Evolutionary conservation across 2,329 filamentous ascomycete genomes (phyloP), one percentile per base, ranked within the genome.

Genomic region (Aspergillus ochraceus): DNA sequence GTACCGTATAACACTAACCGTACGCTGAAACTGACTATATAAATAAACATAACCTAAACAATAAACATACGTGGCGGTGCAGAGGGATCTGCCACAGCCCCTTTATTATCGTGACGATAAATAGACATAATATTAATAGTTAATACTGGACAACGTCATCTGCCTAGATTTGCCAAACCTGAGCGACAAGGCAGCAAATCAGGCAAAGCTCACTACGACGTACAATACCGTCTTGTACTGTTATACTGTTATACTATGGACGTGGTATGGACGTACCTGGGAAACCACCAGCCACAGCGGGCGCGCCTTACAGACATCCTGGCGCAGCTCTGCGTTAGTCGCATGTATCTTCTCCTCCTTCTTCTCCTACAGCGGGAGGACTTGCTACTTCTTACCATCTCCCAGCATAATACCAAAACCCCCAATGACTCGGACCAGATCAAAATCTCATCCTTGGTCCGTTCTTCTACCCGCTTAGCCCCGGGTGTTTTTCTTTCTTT

Each of bases 11-110:
- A 24, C 24, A 32, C 12, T 11, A 10, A 17, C 11, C 11, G 32
- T 36, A 36, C 32, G 14, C 32, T 4, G 32, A 36, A 36, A 36
- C 32, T 55, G 29, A n/a, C 19, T n/a, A 45, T 55, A 50, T 2
- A 26, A 24, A 26, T 45, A 46, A 24, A 11, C 17, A 46, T 29
- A 5, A 32, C 20, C 17, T 14, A 54, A 24, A 54, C 14, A 50
- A 36, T 17, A 52, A 55, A 57, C 12, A 59, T 55, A 60, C 42
- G 55, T 62, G 58, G 60, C 60, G 60, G 60, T 62, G 60, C 60
- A 62, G 14, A 47, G 8, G 22, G 19, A 24, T 47, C 45, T 24
- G 19, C 45, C 46, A 17, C 32, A 14, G 32, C 17, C 49, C 42
- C 22, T n/a, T n/a, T 54, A 11, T 36, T 14, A 36, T 24, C 24